These are phyloP conservation scores for Nakazawaea ishiwadae DNA, from an alignment of 805 yeast species.

Conservation along the genomic window DNA sequence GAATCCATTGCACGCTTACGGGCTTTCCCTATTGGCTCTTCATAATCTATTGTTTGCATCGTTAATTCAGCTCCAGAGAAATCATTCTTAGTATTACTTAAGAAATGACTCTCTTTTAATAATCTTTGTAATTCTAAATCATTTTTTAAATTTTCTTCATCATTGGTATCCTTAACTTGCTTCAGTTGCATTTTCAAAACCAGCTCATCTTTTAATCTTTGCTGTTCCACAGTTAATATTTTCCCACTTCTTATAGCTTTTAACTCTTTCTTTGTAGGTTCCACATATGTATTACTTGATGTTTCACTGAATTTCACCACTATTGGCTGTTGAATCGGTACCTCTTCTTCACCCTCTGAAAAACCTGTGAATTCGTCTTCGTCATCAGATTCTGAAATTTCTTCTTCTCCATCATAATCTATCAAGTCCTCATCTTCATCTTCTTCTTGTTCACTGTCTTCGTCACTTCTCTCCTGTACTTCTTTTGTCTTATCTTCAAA, in stretches of 20 bases:
- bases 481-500: constrained; percentile 20
- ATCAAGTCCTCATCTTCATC: constrained; percentile 16
- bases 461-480: no score
- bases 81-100: constrained; percentile 31
- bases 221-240: constrained; percentile 41
- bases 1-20: constrained; percentile 59
- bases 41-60: constrained; percentile 54
- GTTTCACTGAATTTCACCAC: constrained; percentile 42
- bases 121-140: constrained; percentile 72
- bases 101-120: constrained; percentile 66
- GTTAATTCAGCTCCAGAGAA: constrained; percentile 69
- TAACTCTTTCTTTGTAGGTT: constrained; percentile 42
- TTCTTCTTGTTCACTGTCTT: constrained; percentile 13
- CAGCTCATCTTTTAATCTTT: constrained; percentile 25
- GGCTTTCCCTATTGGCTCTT: constrained; percentile 64
- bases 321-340: constrained; percentile 26
- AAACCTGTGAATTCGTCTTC: constrained; percentile 20
- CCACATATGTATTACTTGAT: constrained; percentile 20
- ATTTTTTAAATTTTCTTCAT: constrained; percentile 54
- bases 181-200: constrained; percentile 14
- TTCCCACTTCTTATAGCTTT: constrained; percentile 57
- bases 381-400: background rate
- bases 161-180: constrained; percentile 29
- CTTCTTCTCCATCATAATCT: constrained; percentile 6
- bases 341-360: constrained; percentile 22